A percentile compares a stretch with the other conserved stretches of the same genome.
Conservation (phyloP, 2,329 filamentous ascomycete genomes). For the Paecilomyces niveus region DNA sequence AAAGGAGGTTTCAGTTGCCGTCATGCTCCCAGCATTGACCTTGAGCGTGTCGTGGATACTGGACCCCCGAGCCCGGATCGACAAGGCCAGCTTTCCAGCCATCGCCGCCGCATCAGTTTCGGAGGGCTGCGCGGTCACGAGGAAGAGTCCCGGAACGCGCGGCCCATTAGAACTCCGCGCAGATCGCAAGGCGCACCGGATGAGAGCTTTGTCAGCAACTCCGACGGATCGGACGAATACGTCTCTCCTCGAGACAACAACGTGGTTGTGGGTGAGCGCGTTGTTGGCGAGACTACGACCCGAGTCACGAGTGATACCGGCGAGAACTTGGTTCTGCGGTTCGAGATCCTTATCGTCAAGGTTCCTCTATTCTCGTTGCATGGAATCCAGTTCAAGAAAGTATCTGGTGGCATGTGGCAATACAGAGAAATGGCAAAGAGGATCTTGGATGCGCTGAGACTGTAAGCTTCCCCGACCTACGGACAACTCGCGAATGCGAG, state of each 20-base stretch:
- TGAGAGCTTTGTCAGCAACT: constrained; percentile 71
- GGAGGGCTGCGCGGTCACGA: constrained; percentile 62
- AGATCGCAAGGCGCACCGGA: constrained; percentile 48
- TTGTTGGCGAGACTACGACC: constrained; percentile 81
- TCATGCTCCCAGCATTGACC: constrained; percentile 81
- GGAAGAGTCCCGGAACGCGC: constrained; percentile 19
- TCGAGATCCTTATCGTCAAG: constrained; percentile 97
- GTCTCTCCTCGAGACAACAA: constrained; percentile 42
- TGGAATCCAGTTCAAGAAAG: constrained; percentile 96
- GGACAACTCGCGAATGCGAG: constrained; percentile 1
- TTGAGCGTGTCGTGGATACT: constrained; percentile 63
- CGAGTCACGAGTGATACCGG: constrained; percentile 87
- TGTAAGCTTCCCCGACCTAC: constrained; percentile 43
- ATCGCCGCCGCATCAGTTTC: constrained; percentile 77
- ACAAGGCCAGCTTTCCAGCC: constrained; percentile 45
- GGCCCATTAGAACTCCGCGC: constrained; percentile 56
- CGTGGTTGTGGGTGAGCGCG: constrained; percentile 47
- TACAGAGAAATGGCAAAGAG: constrained; percentile 98
- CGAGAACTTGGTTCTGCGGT: constrained; percentile 74
- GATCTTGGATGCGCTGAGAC: constrained; percentile 76
- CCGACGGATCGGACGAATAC: constrained; percentile 77
- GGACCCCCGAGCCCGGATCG: constrained; percentile 51
- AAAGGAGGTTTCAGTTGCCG: constrained; percentile 87
- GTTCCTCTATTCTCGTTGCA: constrained; percentile 87
- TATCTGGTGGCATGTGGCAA: constrained; percentile 93